Base-by-base conservation (phyloP, 805 yeast genomes). In the Candida patagonica region DNA sequence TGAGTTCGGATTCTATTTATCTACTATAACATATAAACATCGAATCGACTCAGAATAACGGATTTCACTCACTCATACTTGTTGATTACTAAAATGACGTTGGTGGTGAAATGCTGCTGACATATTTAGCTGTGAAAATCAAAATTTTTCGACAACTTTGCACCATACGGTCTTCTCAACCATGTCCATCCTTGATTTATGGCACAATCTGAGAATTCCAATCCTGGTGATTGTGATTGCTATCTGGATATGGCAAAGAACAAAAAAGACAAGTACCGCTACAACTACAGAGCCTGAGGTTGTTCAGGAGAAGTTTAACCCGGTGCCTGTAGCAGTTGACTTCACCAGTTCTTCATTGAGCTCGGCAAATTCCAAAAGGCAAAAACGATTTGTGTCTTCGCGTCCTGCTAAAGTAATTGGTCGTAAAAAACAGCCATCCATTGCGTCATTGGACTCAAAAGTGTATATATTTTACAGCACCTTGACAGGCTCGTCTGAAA, bases 401-500 rank as follows among this genome's bases (percentile, higher is more conserved):
- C 19, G n/a, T 20, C 10, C 37, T 12, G 27, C 31, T 37, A 47
- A 7, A 37, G 45, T 26, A 5, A 24, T 26, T 16, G 30, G 37
- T 3, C 21, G 30, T 21, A 38, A 31, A 22, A 36, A 8, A 6
- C 40, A 26, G 27, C 7, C n/a, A 13, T 12, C 4, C 20, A 20
- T 12, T 13, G 40, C 57, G 8, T 42, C 50, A 4, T 23, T 68
- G 22, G 71, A 71, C 22, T 71, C 86, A 1, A 77, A 78, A 40
- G 64, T 80, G 27, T 68, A 72, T 43, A 72, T 87, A 2, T 83
- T 87, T 51, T 87, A 82, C 60, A 80, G 96, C 6, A 80, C 95
- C 0, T 63, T 87, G 43, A 88, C 95, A 3, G 96, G 96, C 8
- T 66, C 94, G 0, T 73, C 94, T 0, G 78, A 78, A 50, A 66